Conservation (phyloP, 306 rosid species). For the Lotus japonicus region DNA sequence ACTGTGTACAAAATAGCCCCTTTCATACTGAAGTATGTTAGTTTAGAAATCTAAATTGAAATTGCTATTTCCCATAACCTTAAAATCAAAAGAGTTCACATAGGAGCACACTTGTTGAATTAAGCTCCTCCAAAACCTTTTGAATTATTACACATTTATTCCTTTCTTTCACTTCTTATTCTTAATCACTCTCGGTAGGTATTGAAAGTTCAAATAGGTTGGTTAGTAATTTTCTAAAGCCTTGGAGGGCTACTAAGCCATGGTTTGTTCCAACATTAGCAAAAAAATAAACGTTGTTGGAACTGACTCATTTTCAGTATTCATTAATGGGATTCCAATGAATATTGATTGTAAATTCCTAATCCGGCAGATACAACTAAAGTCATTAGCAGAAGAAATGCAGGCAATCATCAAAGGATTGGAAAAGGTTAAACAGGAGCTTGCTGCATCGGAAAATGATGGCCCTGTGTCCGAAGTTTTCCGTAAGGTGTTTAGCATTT, state of each 20-base stretch:
- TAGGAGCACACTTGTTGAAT: background rate
- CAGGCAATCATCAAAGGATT: constrained; percentile 88
- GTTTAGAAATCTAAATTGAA: background rate
- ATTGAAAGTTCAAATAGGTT: background rate
- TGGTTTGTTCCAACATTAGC: too few relatives aligned
- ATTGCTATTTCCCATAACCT: background rate
- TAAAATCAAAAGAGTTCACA: background rate
- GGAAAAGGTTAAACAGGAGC: constrained; percentile 79
- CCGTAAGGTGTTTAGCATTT: constrained; percentile 48
- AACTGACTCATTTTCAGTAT: background rate
- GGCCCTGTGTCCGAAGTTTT: constrained; percentile 81
- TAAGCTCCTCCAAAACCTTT: background rate
- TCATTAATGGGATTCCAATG: background rate
- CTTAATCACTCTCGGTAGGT: background rate
- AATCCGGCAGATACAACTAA: constrained; percentile 76
- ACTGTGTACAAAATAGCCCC: background rate
- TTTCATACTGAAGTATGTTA: background rate
- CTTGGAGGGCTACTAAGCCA: background rate
- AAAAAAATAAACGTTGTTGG: too few relatives aligned
- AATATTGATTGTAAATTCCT: constrained; percentile 8
- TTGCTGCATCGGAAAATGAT: constrained; percentile 72
- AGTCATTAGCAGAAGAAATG: constrained; percentile 96
- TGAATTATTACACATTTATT: background rate
- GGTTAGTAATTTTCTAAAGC: background rate
- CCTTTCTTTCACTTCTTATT: background rate